Conservation (phyloP, 768 basidiomycete genomes). For the Amanita pallidorosea region DNA sequence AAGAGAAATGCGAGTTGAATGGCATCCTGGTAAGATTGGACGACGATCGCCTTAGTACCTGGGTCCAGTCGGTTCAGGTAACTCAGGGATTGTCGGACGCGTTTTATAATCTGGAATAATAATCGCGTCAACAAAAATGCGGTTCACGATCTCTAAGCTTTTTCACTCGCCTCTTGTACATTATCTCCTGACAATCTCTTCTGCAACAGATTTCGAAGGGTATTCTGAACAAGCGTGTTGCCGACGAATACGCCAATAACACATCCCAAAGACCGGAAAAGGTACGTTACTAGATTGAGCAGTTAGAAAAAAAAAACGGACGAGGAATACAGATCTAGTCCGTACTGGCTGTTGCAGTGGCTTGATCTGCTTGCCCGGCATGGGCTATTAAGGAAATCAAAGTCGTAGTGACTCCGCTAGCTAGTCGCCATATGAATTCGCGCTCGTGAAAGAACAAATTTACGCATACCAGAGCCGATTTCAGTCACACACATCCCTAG, state of each 20-base stretch:
- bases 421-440: slow-evolving; percentile 14
- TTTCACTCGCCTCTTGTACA: slow-evolving; percentile 37
- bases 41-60: slow-evolving; percentile 22
- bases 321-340: background rate
- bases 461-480: slow-evolving; percentile 27
- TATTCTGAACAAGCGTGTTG: slow-evolving; percentile 44
- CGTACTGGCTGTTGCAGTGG: slow-evolving; percentile 53
- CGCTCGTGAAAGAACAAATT: background rate
- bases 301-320: background rate
- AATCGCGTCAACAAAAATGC: background rate
- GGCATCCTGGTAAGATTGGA: slow-evolving; percentile 31
- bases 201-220: slow-evolving; percentile 32
- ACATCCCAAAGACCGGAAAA: slow-evolving; percentile 54
- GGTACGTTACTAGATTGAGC: slow-evolving; percentile 39
- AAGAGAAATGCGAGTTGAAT: slow-evolving; percentile 39
- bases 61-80: slow-evolving; percentile 36
- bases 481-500: slow-evolving; percentile 24
- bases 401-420: slow-evolving; percentile 42
- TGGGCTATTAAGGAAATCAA: slow-evolving; percentile 55
- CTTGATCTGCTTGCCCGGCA: slow-evolving; percentile 50
- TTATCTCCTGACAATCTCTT: slow-evolving; percentile 30
- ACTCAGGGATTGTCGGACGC: slow-evolving; percentile 37
- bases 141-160: background rate
- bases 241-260: slow-evolving; percentile 47
- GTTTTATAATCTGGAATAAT: slow-evolving; percentile 32